These are phyloP conservation scores for Forsythia suspensa DNA, from an alignment of 257 asterid species.

Conservation along the genomic window DNA sequence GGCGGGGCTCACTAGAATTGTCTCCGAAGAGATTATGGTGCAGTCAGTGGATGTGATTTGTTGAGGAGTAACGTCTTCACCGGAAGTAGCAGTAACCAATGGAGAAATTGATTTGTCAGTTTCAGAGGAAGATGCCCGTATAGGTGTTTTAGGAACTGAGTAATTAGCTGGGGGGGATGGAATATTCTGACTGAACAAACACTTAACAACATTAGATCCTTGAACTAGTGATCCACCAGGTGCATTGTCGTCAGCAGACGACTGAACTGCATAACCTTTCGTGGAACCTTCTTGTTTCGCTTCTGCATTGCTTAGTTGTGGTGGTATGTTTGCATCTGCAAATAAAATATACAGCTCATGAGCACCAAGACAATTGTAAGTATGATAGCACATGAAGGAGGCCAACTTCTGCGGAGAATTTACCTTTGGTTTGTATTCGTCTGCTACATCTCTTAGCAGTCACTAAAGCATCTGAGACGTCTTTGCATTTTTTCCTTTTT, in stretches of 20 bases:
- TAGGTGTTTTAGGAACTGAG: slow-evolving; percentile 83
- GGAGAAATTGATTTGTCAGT: slow-evolving; percentile 62
- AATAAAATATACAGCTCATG: not conserved
- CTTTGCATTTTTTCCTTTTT: slow-evolving; percentile 60
- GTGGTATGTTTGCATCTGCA: slow-evolving; percentile 36
- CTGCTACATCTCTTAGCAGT: slow-evolving; percentile 58
- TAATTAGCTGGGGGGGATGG: slow-evolving; percentile 59
- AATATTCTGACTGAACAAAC: slow-evolving; percentile 69
- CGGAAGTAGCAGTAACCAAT: slow-evolving; percentile 48
- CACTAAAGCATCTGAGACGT: slow-evolving; percentile 30
- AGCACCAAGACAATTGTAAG: slow-evolving; percentile 1
- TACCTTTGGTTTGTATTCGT: slow-evolving; percentile 53
- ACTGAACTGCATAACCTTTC: slow-evolving; percentile 28
- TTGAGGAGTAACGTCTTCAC: slow-evolving; percentile 46
- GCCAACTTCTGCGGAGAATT: slow-evolving; percentile 4
- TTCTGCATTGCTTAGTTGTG: slow-evolving; percentile 35
- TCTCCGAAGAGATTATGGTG: slow-evolving; percentile 81
- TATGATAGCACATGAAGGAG: not conserved
- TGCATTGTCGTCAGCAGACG: slow-evolving; percentile 26
- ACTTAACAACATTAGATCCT: slow-evolving; percentile 71
- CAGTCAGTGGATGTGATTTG: slow-evolving; percentile 63
- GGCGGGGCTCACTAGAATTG: slow-evolving; percentile 71
- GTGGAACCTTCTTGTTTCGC: slow-evolving; percentile 28
- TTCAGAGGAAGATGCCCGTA: slow-evolving; percentile 61
- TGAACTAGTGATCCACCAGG: slow-evolving; percentile 39